Base-by-base conservation (phyloP, 169 alveolate species). In the Eimeria falciformis region DNA sequence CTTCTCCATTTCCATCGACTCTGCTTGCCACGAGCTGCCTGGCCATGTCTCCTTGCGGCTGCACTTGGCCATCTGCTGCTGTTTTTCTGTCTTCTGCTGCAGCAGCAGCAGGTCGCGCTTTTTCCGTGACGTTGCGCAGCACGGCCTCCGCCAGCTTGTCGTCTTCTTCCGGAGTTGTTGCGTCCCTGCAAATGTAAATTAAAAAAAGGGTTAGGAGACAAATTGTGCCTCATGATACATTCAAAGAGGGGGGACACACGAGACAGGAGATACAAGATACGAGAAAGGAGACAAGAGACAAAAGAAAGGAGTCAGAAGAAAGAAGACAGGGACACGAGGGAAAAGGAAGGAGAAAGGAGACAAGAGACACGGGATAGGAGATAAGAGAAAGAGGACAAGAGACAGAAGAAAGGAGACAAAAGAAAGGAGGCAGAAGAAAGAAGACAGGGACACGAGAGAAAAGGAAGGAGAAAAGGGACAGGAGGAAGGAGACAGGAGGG, bases 121-220 rank as follows among this genome's bases (percentile, higher is more conserved):
- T 84, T 56, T 84, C 91, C 2, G 91, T 62, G 21, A 84, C 91
- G 56, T 84, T 84, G 21, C 91, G 81, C 91, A 84, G 91, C 18
- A 84, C 91, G 5, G 91, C 91, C 66, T 62, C 77, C 46, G 91
- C 91, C 33, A 84, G 79, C 29, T 82, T 81, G 47, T 84, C 91
- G 69, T 84, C 91, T 43, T 84, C 91, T 25, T 68, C 91, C 5
- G 69, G 18, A 0, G 91, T 56, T 4, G 91, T 27, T 7, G 81
- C 23, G 50, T 84, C 91, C 65, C 91, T 81, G 77, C 3, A 5
- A 23, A n/a, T n/a, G n/a, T n/a, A n/a, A n/a, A n/a, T n/a, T n/a
- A n/a, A n/a, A n/a, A n/a, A n/a, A n/a, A n/a, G n/a, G n/a, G n/a
- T n/a, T n/a, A n/a, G n/a, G n/a, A n/a, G n/a, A n/a, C n/a, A n/a